These are phyloP conservation scores for Suillus plorans DNA, from an alignment of 768 basidiomycete genomes.

Conservation along the genomic window DNA sequence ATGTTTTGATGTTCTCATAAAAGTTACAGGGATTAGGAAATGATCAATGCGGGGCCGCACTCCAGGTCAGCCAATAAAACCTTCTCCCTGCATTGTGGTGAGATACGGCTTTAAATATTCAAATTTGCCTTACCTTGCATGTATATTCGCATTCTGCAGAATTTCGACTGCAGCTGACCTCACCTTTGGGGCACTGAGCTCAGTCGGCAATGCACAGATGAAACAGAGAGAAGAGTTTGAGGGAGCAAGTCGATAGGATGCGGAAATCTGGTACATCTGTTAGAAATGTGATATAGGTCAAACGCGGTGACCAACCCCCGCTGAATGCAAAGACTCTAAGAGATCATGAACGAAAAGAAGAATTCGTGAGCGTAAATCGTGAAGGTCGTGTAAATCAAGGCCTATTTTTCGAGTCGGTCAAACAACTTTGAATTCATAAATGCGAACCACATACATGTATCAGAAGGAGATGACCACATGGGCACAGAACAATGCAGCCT, in stretches of 20 bases:
- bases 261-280: conserved; percentile 46
- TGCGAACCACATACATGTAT: conserved; percentile 49
- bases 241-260: conserved; percentile 63
- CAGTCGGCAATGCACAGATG: conserved; percentile 51
- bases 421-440: background rate
- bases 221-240: conserved; percentile 60
- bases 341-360: conserved; percentile 65
- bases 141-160: conserved; percentile 43
- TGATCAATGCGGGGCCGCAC: conserved; percentile 53
- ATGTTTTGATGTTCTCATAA: conserved; percentile 1
- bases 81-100: conserved; percentile 38
- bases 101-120: conserved; percentile 5
- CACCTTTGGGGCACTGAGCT: conserved; percentile 40
- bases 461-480: conserved; percentile 59
- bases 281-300: conserved; percentile 9
- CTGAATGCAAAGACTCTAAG: conserved; percentile 54
- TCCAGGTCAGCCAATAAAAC: conserved; percentile 52
- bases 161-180: conserved; percentile 44
- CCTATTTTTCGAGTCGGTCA: conserved; percentile 34
- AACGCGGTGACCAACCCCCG: conserved; percentile 48
- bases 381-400: conserved; percentile 66
- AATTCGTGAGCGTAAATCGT: conserved; percentile 61
- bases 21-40: conserved; percentile 39
- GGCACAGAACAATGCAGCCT: conserved; percentile 67
- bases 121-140: conserved; percentile 37